Conservation (phyloP, 495 filamentous ascomycete species). For the Bacidia rubella region DNA sequence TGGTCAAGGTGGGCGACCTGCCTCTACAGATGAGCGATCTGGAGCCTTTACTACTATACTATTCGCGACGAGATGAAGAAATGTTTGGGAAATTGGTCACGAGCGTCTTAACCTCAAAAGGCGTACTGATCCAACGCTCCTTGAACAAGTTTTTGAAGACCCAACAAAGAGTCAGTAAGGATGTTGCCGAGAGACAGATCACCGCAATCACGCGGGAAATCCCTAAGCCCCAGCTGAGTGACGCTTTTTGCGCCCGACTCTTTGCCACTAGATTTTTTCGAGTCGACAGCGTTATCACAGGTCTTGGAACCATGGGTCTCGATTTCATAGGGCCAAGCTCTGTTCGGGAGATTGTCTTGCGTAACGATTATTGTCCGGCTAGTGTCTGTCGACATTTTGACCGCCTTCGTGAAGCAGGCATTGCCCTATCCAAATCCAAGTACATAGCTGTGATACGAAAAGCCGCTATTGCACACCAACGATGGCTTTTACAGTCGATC, state of each 20-base stretch:
- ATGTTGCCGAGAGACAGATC: conserved; percentile 30
- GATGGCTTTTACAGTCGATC: conserved; percentile 43
- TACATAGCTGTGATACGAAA: conserved; percentile 47
- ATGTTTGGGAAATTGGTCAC: conserved; percentile 11
- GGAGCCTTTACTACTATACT: conserved; percentile 30
- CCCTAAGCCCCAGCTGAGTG: conserved; percentile 37
- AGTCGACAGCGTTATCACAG: conserved; percentile 49
- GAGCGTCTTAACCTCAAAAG: conserved; percentile 18
- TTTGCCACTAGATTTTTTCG: conserved; percentile 58
- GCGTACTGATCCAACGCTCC: conserved; percentile 11
- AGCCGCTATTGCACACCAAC: conserved; percentile 40
- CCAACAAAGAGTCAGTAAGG: conserved; percentile 17
- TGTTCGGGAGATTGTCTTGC: conserved; percentile 53
- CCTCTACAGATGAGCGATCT: conserved; percentile 28
- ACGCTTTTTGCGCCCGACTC: conserved; percentile 53
- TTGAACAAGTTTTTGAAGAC: conserved; percentile 8
- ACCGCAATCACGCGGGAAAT: conserved; percentile 32
- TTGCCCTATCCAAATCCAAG: conserved; percentile 42
- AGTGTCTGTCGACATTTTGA: conserved; percentile 41
- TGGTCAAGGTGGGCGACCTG: conserved; percentile 35
- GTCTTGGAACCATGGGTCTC: conserved; percentile 50
- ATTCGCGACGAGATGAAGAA: conserved; percentile 20
- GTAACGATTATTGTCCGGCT: conserved; percentile 36
- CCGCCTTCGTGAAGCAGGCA: conserved; percentile 40
- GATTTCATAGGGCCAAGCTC: conserved; percentile 56